These are phyloP conservation scores for Tausonia pullulans DNA, from an alignment of 1,284 basidiomycete species.

Conservation along the genomic window DNA sequence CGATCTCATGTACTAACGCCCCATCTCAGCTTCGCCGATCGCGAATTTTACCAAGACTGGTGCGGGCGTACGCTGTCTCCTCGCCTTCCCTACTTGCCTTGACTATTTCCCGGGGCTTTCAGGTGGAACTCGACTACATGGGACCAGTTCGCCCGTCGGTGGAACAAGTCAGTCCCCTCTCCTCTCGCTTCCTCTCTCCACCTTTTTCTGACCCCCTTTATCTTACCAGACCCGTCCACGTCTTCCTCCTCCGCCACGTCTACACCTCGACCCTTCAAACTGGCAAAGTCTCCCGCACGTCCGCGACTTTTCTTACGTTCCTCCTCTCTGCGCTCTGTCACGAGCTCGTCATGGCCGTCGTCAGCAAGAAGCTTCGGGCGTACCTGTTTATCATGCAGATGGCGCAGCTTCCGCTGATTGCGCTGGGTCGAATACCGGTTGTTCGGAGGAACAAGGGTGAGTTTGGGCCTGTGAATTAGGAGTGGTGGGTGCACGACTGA, in stretches of 20 bases:
- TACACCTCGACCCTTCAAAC: conserved; percentile 76
- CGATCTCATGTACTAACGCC: conserved; percentile 4
- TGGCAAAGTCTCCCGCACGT: conserved; percentile 58
- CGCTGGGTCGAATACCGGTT: conserved; percentile 59
- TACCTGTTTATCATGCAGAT: conserved; percentile 46
- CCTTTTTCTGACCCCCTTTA: conserved; percentile 82
- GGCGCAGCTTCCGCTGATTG: conserved; percentile 83
- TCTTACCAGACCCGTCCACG: conserved; percentile 38
- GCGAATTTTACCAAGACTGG: conserved; percentile 90
- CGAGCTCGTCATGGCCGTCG: conserved; percentile 92
- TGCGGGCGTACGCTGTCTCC: conserved; percentile 34
- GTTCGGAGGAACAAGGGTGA: conserved; percentile 63
- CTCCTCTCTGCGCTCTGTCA: conserved; percentile 76
- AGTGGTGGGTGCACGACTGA: too few relatives aligned
- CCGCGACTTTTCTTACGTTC: conserved; percentile 87
- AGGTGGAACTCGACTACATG: conserved; percentile 93
- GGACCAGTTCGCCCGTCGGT: conserved; percentile 94
- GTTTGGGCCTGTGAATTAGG: too few relatives aligned
- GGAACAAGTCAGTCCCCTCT: conserved; percentile 56
- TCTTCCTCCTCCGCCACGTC: conserved; percentile 84
- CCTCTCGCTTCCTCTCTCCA: conserved; percentile 46
- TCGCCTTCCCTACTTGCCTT: background rate
- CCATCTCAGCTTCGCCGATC: conserved; percentile 67
- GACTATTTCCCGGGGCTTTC: background rate
- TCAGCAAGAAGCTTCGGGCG: conserved; percentile 71